Evolutionary conservation across 129 eudicot genomes (phyloP).

Genomic region (Silybum marianum): DNA sequence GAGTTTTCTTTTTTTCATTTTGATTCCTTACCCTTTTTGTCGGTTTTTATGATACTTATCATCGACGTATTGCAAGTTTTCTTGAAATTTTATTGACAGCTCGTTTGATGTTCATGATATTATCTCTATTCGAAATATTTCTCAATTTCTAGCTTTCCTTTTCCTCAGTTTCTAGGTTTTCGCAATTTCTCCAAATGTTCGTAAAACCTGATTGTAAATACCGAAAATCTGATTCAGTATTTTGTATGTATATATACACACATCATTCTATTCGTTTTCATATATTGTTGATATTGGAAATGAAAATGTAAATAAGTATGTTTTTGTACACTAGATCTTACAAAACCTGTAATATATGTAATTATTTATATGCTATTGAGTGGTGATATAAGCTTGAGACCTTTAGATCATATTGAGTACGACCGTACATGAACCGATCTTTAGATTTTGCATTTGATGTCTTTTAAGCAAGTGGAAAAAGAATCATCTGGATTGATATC

Average conservation of each 20-base stretch:
- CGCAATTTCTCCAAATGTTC: slow-evolving; percentile 5
- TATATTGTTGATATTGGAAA: neutral
- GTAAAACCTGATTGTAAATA: slow-evolving; percentile 1
- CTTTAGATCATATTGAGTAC: neutral
- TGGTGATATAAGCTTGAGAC: neutral
- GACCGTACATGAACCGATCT: neutral
- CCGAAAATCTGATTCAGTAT: neutral
- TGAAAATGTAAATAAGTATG: neutral
- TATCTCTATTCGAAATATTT: neutral
- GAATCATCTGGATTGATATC: neutral
- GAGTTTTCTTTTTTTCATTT: neutral
- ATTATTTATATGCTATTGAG: neutral
- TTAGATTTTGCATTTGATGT: neutral
- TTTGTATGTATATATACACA: neutral
- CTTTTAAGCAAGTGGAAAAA: neutral
- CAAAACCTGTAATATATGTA: neutral
- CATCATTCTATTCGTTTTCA: neutral
- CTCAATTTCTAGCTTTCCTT: neutral
- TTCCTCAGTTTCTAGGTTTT: neutral
- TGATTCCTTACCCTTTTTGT: neutral
- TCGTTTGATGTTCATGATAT: slow-evolving; percentile 11
- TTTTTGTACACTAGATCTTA: slow-evolving; percentile 1
- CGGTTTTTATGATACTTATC: neutral
- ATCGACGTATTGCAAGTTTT: neutral
- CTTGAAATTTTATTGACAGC: slow-evolving; percentile 1